Conservation (phyloP, 2,329 filamentous ascomycete genomes). For the Clarireedia monteithiana region DNA sequence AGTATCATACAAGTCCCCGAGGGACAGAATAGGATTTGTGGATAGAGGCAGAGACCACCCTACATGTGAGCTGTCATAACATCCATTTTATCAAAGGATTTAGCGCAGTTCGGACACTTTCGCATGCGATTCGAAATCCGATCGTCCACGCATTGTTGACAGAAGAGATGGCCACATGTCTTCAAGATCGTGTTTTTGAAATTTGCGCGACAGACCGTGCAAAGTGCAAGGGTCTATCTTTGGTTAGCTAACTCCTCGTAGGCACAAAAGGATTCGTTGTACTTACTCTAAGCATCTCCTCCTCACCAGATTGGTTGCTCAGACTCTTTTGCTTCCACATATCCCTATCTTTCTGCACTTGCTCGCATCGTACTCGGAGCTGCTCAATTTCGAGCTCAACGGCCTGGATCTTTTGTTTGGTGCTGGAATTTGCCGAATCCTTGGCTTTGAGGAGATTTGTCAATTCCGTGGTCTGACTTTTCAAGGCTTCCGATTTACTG, state of each 20-base stretch:
- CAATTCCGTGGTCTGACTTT: slow-evolving; percentile 69
- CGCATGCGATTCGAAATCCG: slow-evolving; percentile 82
- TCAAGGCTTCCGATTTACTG: slow-evolving; percentile 63
- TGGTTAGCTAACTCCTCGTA: slow-evolving; percentile 28
- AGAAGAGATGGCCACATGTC: slow-evolving; percentile 92
- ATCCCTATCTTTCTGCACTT: slow-evolving; percentile 75
- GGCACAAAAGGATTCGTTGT: slow-evolving; percentile 15
- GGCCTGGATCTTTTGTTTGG: slow-evolving; percentile 50
- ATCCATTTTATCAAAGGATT: slow-evolving; percentile 85
- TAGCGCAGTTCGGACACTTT: slow-evolving; percentile 92
- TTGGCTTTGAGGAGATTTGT: slow-evolving; percentile 67
- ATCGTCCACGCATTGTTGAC: slow-evolving; percentile 82
- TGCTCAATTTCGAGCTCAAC: slow-evolving; percentile 73
- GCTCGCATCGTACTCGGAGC: slow-evolving; percentile 67
- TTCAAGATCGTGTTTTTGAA: slow-evolving; percentile 94
- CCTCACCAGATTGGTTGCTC: slow-evolving; percentile 73
- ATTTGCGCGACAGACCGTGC: slow-evolving; percentile 84
- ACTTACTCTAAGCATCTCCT: slow-evolving; percentile 80
- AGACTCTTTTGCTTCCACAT: slow-evolving; percentile 76
- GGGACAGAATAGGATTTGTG: slow-evolving; percentile 6
- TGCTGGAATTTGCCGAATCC: slow-evolving; percentile 50
- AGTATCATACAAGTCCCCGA: slow-evolving; percentile 8
- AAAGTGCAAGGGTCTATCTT: slow-evolving; percentile 65
- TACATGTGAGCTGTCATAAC: slow-evolving; percentile 64
- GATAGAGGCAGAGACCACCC: slow-evolving; percentile 10